These are phyloP conservation scores for Tylopilus plumbeoviolaceoides DNA, from an alignment of 768 basidiomycete genomes.

Conservation along the genomic window DNA sequence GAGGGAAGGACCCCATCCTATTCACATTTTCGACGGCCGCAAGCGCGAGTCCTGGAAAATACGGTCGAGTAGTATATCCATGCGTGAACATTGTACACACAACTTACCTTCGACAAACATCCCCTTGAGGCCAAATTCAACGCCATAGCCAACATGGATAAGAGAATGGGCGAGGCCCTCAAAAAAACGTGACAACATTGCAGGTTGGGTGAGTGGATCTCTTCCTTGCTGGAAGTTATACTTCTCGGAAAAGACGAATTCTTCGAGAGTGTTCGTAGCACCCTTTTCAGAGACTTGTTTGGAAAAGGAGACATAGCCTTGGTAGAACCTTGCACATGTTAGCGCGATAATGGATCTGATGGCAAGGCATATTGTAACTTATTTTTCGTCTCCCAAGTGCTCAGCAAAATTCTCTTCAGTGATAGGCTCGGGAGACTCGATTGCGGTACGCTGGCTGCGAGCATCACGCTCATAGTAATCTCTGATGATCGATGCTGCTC, in stretches of 20 bases:
- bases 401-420: constrained; percentile 22
- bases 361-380: background rate
- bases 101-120: constrained; percentile 56
- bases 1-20: constrained; percentile 29
- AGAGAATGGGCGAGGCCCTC: too few species aligned
- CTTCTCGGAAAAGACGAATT: too few species aligned
- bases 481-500: constrained; percentile 19
- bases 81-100: background rate
- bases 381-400: constrained; percentile 28
- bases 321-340: background rate
- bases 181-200: too few species aligned
- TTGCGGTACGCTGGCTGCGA: constrained; percentile 18
- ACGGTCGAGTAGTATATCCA: background rate
- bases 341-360: background rate
- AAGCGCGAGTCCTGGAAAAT: constrained; percentile 23
- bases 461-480: constrained; percentile 25
- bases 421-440: constrained; percentile 24
- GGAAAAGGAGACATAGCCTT: too few species aligned
- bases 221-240: too few species aligned
- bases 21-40: constrained; percentile 29
- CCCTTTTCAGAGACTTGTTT: too few species aligned
- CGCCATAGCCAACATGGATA: too few species aligned
- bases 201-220: too few species aligned
- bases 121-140: too few species aligned
- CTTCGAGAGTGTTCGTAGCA: too few species aligned